Conservation (phyloP, 441 rosid genomes). For the Euphorbia corollata region DNA sequence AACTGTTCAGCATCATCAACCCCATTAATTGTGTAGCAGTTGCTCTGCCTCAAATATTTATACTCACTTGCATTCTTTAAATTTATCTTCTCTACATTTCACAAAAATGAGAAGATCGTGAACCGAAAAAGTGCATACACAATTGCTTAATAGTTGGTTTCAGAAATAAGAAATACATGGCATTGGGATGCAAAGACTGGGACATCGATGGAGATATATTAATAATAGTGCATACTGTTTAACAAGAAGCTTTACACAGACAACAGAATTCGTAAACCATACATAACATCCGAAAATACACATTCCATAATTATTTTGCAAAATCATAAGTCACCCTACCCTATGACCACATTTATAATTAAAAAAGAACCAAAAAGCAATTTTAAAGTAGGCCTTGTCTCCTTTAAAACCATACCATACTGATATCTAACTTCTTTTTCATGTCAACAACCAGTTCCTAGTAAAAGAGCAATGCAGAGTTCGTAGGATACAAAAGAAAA, state of each 20-base stretch:
- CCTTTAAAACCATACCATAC: not conserved
- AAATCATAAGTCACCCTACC: not conserved
- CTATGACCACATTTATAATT: not conserved
- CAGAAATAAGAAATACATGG: too few species aligned
- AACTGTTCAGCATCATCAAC: conserved; percentile 83
- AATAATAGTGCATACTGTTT: not conserved
- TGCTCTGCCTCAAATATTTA: conserved; percentile 82
- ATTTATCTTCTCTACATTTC: conserved; percentile 65
- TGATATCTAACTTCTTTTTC: not conserved
- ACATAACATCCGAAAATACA: conserved; percentile 1
- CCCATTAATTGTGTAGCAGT: conserved; percentile 66
- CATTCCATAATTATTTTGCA: not conserved
- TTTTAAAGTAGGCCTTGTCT: not conserved
- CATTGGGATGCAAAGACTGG: not conserved
- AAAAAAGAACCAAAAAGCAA: not conserved
- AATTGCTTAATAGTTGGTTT: not conserved
- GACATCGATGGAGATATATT: not conserved
- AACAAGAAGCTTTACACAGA: not conserved
- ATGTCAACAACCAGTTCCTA: not conserved
- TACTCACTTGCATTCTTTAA: conserved; percentile 71
- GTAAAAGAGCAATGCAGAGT: not conserved
- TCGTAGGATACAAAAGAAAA: too few species aligned
- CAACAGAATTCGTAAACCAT: not conserved
- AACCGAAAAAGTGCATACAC: conserved; percentile 15
- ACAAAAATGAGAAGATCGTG: conserved; percentile 16